Base-by-base conservation (phyloP, 768 basidiomycete species). In the Tulasnella sp. region DNA sequence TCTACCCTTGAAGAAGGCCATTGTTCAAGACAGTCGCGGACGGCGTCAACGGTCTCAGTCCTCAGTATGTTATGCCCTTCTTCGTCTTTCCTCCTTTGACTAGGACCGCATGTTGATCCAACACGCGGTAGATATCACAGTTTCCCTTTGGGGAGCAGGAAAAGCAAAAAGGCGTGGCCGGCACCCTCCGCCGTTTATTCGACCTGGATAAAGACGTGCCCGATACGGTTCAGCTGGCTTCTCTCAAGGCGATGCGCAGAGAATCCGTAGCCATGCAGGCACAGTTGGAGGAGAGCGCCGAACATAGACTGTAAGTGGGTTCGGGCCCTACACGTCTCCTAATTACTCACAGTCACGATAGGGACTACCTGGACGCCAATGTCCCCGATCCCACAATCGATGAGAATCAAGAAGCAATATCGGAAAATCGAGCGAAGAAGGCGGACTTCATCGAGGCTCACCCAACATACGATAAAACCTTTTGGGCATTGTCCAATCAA, bases 381-480 rank as follows among this genome's bases (percentile, higher is more conserved):
- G 89, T 89, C 78, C 84, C 86, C n/a, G 89, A 89, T 14, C 78
- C 82, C 0, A 82, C 84, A 3, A 82, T 83, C 7, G 88, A 90
- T 78, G 88, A 90, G 64, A 80, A 86, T 11, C 86, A 86, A 77
- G 92, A 96, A 80, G 87, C 87, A 25, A 78, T 87, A 45, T 86
- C 89, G 76, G 93, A 96, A 83, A 87, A 87, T 25, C 87, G 89
- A 8, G 93, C 92, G 9, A 88, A 89, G 79, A 92, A 90, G 81
- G 91, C 91, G 0, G 93, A 96, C 79, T 95, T 97, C 82, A 97
- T 97, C 79, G 89, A 88, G 1, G 88, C 91, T 74, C 92, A 97
- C 83, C 95, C 97, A 0, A 87, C 90, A 2, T 99, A 93, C 80
- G 96, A 98, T 83, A 92, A 90, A 80, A 89, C 93, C 0, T 91